Evolutionary conservation across 352 stramenopile genomes (phyloP).

Genomic region (Pythium aquatile): DNA sequence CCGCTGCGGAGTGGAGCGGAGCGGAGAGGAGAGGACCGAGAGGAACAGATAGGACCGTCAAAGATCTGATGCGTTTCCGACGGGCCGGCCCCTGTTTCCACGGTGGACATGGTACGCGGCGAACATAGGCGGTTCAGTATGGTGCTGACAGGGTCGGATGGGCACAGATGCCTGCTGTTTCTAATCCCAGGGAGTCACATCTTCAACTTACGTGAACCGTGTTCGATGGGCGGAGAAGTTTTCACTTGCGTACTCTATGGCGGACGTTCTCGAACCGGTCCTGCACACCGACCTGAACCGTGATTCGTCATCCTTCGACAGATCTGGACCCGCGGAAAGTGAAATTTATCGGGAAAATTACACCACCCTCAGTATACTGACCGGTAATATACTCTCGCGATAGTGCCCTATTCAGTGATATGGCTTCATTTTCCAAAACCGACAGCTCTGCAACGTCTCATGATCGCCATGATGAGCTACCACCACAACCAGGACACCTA

Average conservation of each 20-base stretch:
- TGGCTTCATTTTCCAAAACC: neutral
- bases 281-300: neutral
- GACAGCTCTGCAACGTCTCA: neutral
- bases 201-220: conserved; percentile 16
- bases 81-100: conserved; percentile 1
- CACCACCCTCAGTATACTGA: neutral
- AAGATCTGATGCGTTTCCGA: conserved; percentile 9
- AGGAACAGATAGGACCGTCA: neutral
- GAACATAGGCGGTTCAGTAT: conserved; percentile 3
- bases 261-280: conserved; percentile 17
- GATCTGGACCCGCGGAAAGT: neutral
- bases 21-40: neutral
- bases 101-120: conserved; percentile 10
- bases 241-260: conserved; percentile 14
- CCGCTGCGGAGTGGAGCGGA: neutral
- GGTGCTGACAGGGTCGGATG: conserved; percentile 11
- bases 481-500: neutral
- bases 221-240: neutral
- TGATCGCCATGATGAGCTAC: neutral
- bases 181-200: conserved; percentile 12
- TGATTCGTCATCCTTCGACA: neutral
- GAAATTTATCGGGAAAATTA: conserved; percentile 1
- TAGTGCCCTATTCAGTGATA: neutral
- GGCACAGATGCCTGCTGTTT: conserved; percentile 1
- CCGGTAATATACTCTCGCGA: too few species aligned